Evolutionary conservation across 1,284 basidiomycete species (phyloP).

Genomic region (Cutaneotrichosporon dermatis): DNA sequence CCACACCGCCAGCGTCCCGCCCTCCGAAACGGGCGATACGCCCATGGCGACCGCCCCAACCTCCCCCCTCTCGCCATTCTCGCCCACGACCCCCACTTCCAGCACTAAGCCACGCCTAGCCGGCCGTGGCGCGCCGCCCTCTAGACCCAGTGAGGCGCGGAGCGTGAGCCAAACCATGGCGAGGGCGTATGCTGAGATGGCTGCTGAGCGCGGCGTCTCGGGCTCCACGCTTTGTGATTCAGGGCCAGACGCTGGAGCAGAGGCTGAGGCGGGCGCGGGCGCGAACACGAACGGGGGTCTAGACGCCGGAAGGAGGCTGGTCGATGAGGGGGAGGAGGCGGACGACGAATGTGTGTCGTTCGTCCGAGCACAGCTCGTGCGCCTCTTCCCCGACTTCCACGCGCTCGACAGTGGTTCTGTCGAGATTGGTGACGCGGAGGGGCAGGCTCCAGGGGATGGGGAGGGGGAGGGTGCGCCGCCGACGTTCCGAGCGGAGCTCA

Average conservation of each 20-base stretch:
- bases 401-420: neutral
- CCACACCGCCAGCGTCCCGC: too few species aligned
- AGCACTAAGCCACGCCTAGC: neutral
- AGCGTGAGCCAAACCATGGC: constrained; percentile 1
- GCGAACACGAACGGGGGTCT: too few species aligned
- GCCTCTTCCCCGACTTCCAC: constrained; percentile 39
- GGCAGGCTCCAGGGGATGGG: neutral
- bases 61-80: neutral
- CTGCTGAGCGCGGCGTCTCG: neutral
- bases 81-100: neutral
- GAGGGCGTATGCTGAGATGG: neutral
- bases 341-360: constrained; percentile 37
- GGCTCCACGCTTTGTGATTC: constrained; percentile 2
- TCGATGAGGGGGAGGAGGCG: constrained; percentile 8
- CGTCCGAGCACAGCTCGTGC: constrained; percentile 33
- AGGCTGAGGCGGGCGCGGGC: too few species aligned
- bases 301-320: neutral
- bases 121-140: neutral
- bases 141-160: too few species aligned
- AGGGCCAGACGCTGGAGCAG: too few species aligned
- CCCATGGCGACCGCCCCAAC: neutral
- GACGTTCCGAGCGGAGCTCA: constrained; percentile 29
- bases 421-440: too few species aligned
- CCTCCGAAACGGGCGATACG: neutral
- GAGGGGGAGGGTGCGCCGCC: neutral